Percentiles rank a stretch among this genome's conserved stretches.
phyloP scores from a whole-genome alignment of 2,329 filamentous ascomycete species.

The Venturiaceae sp. region DNA sequence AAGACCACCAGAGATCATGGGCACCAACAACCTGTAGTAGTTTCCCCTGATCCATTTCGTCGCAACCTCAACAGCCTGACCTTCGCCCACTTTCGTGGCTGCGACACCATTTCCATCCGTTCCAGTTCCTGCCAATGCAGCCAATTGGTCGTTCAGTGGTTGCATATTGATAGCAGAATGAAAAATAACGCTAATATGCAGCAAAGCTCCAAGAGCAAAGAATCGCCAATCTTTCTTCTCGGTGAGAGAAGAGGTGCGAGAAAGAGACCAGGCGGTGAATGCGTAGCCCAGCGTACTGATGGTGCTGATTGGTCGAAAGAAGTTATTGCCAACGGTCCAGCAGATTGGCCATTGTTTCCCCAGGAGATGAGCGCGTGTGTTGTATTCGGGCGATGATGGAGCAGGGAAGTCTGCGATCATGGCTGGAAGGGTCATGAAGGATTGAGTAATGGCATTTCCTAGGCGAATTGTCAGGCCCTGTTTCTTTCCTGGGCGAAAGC shows the following conservation, averaged over 20 bases:
- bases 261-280: slow-evolving; percentile 30
- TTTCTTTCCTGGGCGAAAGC: background rate
- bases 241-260: slow-evolving; percentile 14
- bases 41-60: slow-evolving; percentile 27
- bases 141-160: slow-evolving; percentile 39
- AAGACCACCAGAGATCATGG: slow-evolving; percentile 2
- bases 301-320: slow-evolving; percentile 42
- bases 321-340: slow-evolving; percentile 40
- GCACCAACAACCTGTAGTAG: slow-evolving; percentile 8
- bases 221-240: slow-evolving; percentile 33
- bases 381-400: slow-evolving; percentile 29
- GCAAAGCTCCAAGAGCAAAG: slow-evolving; percentile 32
- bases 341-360: slow-evolving; percentile 41
- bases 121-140: slow-evolving; percentile 24
- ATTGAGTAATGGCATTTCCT: slow-evolving; percentile 45
- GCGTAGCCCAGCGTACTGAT: slow-evolving; percentile 39
- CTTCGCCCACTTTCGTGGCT: slow-evolving; percentile 19
- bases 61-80: slow-evolving; percentile 21
- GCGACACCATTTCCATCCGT: slow-evolving; percentile 10
- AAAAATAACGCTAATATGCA: slow-evolving; percentile 38
- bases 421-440: slow-evolving; percentile 41
- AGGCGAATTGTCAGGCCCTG: background rate
- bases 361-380: slow-evolving; percentile 32
- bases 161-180: slow-evolving; percentile 43
- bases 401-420: slow-evolving; percentile 37